phyloP scores from a whole-genome alignment of 371 early-diverging fungal species.

The Lichtheimia ramosa region DNA sequence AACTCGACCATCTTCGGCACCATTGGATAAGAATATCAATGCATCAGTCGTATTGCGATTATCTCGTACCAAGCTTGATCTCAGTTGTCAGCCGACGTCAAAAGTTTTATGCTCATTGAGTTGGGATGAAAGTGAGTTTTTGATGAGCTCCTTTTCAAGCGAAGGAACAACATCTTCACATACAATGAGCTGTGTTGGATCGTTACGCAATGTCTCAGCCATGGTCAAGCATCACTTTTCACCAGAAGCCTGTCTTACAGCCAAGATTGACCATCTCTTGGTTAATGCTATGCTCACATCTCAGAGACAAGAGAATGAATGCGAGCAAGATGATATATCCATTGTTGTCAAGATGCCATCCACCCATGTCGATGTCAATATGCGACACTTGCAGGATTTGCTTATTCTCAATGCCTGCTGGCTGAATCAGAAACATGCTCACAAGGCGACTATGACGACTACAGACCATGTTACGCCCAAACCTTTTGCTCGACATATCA shows the following conservation, averaged over 20 bases:
- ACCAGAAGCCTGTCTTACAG: slow-evolving; percentile 75
- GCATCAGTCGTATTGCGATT: slow-evolving; percentile 55
- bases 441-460: slow-evolving; percentile 3
- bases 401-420: slow-evolving; percentile 70
- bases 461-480: slow-evolving; percentile 3
- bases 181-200: slow-evolving; percentile 63
- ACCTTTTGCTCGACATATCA: slow-evolving; percentile 57
- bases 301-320: slow-evolving; percentile 15
- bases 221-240: slow-evolving; percentile 79
- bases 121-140: slow-evolving; percentile 72
- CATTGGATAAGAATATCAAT: slow-evolving; percentile 27
- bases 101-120: slow-evolving; percentile 75
- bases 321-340: slow-evolving; percentile 52
- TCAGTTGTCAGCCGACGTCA: slow-evolving; percentile 77
- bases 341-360: slow-evolving; percentile 61
- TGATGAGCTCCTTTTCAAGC: slow-evolving; percentile 54
- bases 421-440: slow-evolving; percentile 45
- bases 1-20: slow-evolving; percentile 6
- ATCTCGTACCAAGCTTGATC: slow-evolving; percentile 67
- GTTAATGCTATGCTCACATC: slow-evolving; percentile 63
- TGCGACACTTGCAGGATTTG: slow-evolving; percentile 79
- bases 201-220: slow-evolving; percentile 59
- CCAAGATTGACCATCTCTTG: slow-evolving; percentile 58
- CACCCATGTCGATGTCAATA: slow-evolving; percentile 61
- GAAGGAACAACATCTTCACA: slow-evolving; percentile 30